Evolutionary conservation across 2,329 filamentous ascomycete species (phyloP).

Genomic region (Ascochyta koolunga): DNA sequence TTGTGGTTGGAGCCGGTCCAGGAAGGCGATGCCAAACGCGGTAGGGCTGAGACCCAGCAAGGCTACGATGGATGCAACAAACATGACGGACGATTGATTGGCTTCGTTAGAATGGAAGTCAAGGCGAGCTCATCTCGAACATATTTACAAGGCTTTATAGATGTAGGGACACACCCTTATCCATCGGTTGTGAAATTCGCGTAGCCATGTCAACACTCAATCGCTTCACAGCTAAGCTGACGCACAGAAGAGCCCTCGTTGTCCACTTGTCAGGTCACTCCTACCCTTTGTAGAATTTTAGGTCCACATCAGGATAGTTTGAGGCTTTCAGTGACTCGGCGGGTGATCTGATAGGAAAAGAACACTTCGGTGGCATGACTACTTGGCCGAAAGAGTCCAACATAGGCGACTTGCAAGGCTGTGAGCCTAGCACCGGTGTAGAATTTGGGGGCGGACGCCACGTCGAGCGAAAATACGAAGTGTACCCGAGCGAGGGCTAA

Average conservation of each 20-base stretch:
- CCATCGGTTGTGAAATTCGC: neutral
- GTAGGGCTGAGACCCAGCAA: conserved; percentile 5
- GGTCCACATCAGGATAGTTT: neutral
- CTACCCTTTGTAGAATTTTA: neutral
- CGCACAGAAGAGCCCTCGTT: neutral
- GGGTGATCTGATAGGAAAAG: conserved; percentile 1
- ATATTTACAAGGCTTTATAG: neutral
- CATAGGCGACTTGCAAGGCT: neutral
- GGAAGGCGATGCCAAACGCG: conserved; percentile 1
- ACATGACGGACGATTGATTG: neutral
- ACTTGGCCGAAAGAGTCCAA: conserved; percentile 3
- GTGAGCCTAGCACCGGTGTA: conserved; percentile 2
- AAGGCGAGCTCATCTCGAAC: neutral
- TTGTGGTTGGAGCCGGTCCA: conserved; percentile 8
- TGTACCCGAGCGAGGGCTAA: neutral
- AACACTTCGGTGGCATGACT: neutral
- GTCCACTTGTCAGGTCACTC: neutral
- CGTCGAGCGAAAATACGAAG: neutral
- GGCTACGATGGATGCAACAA: neutral
- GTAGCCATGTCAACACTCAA: neutral
- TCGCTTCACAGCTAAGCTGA: neutral
- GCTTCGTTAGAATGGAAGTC: neutral
- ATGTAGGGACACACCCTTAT: neutral
- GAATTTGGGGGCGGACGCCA: neutral
- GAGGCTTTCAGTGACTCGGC: neutral